A percentile compares a stretch with the other conserved stretches of the same genome.
These are phyloP conservation scores for Apiospora marii DNA, from an alignment of 2,329 filamentous ascomycete genomes.

Conservation along the genomic window DNA sequence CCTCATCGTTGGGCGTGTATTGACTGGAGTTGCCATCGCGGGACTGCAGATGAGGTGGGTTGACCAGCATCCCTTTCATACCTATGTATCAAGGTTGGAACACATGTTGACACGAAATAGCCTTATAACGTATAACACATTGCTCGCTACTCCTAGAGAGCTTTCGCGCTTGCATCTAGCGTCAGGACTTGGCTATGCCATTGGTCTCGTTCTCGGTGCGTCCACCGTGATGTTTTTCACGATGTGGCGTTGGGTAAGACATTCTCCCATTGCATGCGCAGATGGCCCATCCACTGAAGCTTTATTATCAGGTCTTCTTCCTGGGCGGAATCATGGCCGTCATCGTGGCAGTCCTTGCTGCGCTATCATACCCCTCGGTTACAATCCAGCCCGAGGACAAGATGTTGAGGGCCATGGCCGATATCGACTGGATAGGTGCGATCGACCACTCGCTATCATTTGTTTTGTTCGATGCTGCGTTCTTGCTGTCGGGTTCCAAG, in stretches of 20 bases:
- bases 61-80: background rate
- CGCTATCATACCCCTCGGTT: background rate
- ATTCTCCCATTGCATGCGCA: no score
- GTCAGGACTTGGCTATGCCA: background rate
- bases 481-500: background rate
- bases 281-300: background rate
- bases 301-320: background rate
- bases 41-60: conserved; percentile 1
- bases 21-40: background rate
- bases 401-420: background rate
- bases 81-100: background rate
- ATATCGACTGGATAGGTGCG: background rate
- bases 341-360: conserved; percentile 8
- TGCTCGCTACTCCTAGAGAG: conserved; percentile 9
- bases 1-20: background rate
- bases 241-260: conserved; percentile 9
- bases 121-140: conserved; percentile 1
- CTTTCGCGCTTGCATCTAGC: background rate
- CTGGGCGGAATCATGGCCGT: background rate
- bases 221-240: background rate
- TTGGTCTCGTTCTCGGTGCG: background rate
- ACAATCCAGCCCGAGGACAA: background rate
- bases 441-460: background rate
- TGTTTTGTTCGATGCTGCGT: background rate
- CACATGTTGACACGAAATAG: background rate